Conservation (phyloP, 169 alveolate genomes). For the Plasmodium knowlesi region DNA sequence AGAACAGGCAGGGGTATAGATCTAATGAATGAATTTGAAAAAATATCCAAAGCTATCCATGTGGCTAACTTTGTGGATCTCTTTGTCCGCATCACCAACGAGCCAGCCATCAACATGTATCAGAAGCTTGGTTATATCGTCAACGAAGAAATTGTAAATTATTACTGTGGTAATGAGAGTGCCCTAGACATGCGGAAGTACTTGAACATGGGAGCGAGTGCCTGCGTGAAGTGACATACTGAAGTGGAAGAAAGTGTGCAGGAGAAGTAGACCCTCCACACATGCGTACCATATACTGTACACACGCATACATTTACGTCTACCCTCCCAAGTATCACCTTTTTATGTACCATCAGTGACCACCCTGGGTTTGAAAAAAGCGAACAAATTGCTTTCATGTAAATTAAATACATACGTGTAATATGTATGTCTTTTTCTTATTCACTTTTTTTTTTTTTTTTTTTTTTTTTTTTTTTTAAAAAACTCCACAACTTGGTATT, state of each 20-base stretch:
- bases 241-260: background rate
- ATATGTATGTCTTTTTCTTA: background rate
- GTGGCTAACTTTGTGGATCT: slow-evolving; percentile 77
- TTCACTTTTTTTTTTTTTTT: background rate
- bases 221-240: background rate
- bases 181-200: slow-evolving; percentile 85
- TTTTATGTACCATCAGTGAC: too few species aligned
- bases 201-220: background rate
- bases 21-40: slow-evolving; percentile 81
- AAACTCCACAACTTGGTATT: background rate
- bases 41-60: slow-evolving; percentile 68
- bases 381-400: background rate
- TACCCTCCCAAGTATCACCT: too few species aligned
- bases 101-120: slow-evolving; percentile 79
- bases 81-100: slow-evolving; percentile 76
- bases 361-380: background rate
- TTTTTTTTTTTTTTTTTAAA: too few species aligned
- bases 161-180: slow-evolving; percentile 79
- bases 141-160: slow-evolving; percentile 76
- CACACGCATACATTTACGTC: background rate
- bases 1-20: slow-evolving; percentile 78
- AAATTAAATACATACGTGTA: background rate
- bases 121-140: slow-evolving; percentile 76
- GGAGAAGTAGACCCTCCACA: background rate
- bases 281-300: background rate